Base-by-base conservation (phyloP, 2,329 filamentous ascomycete species). In the Colletotrichum lindemuthianum region DNA sequence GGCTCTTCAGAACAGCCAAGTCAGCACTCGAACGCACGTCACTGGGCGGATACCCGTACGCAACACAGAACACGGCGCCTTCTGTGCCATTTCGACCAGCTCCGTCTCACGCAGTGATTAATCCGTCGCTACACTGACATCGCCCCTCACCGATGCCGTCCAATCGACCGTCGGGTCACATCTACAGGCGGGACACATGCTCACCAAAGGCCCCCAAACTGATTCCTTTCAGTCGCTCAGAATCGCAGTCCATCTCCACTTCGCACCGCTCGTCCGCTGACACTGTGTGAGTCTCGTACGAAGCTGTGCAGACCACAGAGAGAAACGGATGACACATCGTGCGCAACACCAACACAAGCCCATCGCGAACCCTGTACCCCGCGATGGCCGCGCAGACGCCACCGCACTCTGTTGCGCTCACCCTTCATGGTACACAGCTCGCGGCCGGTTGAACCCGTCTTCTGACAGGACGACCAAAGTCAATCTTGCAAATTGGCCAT, bases 321-420 rank as follows among this genome's bases (percentile, higher is more conserved):
- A n/a, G 39, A 44, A 34, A 53, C 45, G 51, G 57, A 61, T 61
- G 61, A 61, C 58, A 65, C 61, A 61, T 52, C 51, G 58, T 56
- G 40, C 40, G 47, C 51, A 37, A 48, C 57, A 36, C 40, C 53
- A 15, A 58, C 55, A 49, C 16, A 44, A 40, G 55, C 12, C 24
- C 41, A 44, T 45, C 50, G 37, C 52, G 34, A 32, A 12, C 52
- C 8, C 48, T 48, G 45, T 51, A 61, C 51, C 45, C 51, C 58
- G 43, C 58, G 58, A 61, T 65, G 53, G 51, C 34, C 58, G 45
- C n/a, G 15, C 47, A 40, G 50, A 51, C 36, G 49, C 57, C 51
- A 57, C 51, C 36, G 36, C 36, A 55, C 45, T 16, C 41, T 40
- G 53, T 43, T 45, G 53, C 43, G 53, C 53, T 56, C 39, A 33